Evolutionary conservation across 352 stramenopile genomes (phyloP).

Genomic region (Globisporangium acanthophoron): DNA sequence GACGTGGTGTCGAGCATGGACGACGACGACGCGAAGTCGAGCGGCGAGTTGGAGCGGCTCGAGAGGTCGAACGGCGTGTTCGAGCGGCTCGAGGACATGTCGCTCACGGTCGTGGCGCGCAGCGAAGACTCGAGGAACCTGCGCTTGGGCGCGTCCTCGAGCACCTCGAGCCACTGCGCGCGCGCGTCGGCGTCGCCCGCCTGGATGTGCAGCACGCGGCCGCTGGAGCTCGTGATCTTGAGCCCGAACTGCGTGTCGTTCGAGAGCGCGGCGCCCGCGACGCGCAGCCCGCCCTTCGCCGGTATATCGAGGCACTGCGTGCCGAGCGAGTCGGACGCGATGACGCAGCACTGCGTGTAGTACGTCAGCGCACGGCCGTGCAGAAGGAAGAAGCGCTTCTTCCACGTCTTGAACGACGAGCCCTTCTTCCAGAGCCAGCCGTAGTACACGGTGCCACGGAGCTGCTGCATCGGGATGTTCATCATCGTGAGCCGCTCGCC

Average conservation of each 20-base stretch:
- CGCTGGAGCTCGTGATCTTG: constrained; percentile 53
- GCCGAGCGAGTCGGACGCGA: constrained; percentile 45
- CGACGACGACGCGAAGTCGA: constrained; percentile 9
- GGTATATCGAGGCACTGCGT: constrained; percentile 59
- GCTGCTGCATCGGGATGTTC: constrained; percentile 55
- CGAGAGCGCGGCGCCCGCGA: constrained; percentile 33
- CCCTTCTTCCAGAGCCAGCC: constrained; percentile 77
- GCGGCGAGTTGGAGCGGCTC: constrained; percentile 9
- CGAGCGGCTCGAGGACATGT: constrained; percentile 10
- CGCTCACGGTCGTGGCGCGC: constrained; percentile 38
- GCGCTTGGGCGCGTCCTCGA: constrained; percentile 37
- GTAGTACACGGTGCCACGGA: constrained; percentile 56
- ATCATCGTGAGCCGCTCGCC: constrained; percentile 54
- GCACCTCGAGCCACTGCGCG: constrained; percentile 47
- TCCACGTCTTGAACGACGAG: constrained; percentile 73
- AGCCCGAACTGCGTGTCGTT: constrained; percentile 54
- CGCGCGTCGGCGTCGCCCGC: constrained; percentile 41
- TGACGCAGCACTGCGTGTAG: constrained; percentile 67
- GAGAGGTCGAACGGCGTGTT: constrained; percentile 8
- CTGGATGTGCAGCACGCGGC: constrained; percentile 52
- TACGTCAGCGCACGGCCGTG: constrained; percentile 63
- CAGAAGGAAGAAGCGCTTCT: constrained; percentile 74
- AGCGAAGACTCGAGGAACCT: constrained; percentile 22
- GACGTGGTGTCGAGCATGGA: constrained; percentile 17
- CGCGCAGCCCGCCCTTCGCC: constrained; percentile 45